Evolutionary conservation across 441 rosid species (phyloP), one percentile per base, ranked within the genome.

Genomic region (Sinapis alba): DNA sequence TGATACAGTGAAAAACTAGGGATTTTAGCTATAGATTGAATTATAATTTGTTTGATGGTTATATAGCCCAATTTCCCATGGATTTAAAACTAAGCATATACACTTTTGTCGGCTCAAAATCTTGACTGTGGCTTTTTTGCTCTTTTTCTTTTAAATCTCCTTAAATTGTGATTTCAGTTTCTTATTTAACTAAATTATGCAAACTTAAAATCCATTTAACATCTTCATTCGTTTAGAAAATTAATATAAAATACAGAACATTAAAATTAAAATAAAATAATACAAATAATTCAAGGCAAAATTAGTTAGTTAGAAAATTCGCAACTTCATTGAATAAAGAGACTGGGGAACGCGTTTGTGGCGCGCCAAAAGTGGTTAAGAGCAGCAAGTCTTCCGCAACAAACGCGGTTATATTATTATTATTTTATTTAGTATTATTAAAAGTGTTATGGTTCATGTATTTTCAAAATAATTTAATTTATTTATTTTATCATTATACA

Each of bases 51-150:
- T n/a, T n/a, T n/a, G n/a, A n/a, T n/a, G n/a, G n/a, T n/a, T n/a
- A n/a, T n/a, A n/a, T n/a, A n/a, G n/a, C n/a, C n/a, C n/a, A n/a
- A n/a, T n/a, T n/a, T n/a, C n/a, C n/a, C n/a, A 68, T 75, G 73
- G 68, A 61, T 61, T 51, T 43, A 13, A 32, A 21, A 65, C 60
- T 56, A 65, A 73, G 71, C 65, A 65, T 65, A 21, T 32, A 32
- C 27, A 24, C 62, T 67, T 65, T 74, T 58, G 73, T 74, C 73
- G 67, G 73, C 66, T 67, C 68, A 67, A n/a, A n/a, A 32, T 34
- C 68, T 74, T 59, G 60, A 45, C 78, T 74, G 38, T 32, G 38
- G 38, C 38, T 34, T 34, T 32, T 32, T 32, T 32, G 9, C 23
- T 0, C 12, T 9, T 20, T 27, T n/a, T 12, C 7, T 2, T n/a